These are phyloP conservation scores for Gossypium schwendimanii DNA, from an alignment of 441 rosid genomes.

Conservation along the genomic window DNA sequence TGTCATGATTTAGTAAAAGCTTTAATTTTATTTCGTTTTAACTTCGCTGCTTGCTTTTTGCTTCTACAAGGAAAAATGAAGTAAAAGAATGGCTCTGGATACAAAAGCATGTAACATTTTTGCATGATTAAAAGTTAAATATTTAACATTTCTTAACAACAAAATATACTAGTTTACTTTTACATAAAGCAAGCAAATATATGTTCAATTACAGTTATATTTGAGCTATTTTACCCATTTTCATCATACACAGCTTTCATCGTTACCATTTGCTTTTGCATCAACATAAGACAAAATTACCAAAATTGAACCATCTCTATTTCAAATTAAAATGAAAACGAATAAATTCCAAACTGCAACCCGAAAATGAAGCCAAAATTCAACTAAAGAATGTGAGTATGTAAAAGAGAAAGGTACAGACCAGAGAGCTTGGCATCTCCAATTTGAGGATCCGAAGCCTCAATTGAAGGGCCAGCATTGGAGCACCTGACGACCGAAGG, in stretches of 20 bases:
- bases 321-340: background rate
- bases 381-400: background rate
- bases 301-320: background rate
- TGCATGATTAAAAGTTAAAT: background rate
- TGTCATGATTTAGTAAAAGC: background rate
- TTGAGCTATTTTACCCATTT: background rate
- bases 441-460: constrained; percentile 26
- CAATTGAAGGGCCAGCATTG: constrained; percentile 12
- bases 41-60: background rate
- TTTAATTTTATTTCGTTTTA: background rate
- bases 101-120: background rate
- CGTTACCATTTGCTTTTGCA: background rate
- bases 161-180: background rate
- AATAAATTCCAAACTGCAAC: background rate
- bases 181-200: background rate
- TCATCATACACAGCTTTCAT: background rate
- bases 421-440: constrained; percentile 31
- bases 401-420: constrained; percentile 14
- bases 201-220: background rate
- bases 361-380: background rate
- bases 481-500: constrained; percentile 41
- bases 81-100: background rate
- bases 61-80: background rate
- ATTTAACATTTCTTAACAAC: background rate
- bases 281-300: background rate